Percentiles rank a stretch among this genome's conserved stretches.
Conservation (phyloP, 495 filamentous ascomycete species). For the Penicillium bialowiezense region DNA sequence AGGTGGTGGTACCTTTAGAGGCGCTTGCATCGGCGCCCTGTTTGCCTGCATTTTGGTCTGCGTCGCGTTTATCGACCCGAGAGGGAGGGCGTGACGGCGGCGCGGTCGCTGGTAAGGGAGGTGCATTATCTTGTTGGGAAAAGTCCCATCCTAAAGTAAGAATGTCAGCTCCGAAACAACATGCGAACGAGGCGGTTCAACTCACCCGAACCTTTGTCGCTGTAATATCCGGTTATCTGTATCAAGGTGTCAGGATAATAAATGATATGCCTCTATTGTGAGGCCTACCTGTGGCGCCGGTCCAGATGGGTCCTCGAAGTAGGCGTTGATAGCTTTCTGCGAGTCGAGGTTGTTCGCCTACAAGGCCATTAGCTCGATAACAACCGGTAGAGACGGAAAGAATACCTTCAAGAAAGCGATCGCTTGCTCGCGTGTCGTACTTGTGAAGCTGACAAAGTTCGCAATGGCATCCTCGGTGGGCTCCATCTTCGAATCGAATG, state of each 20-base stretch:
- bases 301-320: conserved; percentile 48
- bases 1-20: conserved; percentile 15
- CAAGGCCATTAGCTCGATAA: conserved; percentile 3
- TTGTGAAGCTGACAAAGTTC: conserved; percentile 48
- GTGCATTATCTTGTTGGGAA: conserved; percentile 49
- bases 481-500: conserved; percentile 33
- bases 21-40: conserved; percentile 7
- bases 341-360: conserved; percentile 49
- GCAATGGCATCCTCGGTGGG: conserved; percentile 43
- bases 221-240: conserved; percentile 21
- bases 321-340: conserved; percentile 52
- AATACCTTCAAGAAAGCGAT: conserved; percentile 46
- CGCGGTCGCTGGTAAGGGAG: conserved; percentile 39
- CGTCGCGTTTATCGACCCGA: conserved; percentile 50
- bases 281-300: conserved; percentile 31
- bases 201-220: conserved; percentile 23
- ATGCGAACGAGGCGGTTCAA: not conserved
- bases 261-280: not conserved
- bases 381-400: not conserved
- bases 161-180: conserved; percentile 3
- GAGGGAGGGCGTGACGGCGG: conserved; percentile 72
- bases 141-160: conserved; percentile 52
- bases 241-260: not conserved
- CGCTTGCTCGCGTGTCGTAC: conserved; percentile 43
- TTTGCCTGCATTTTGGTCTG: conserved; percentile 10